These are phyloP conservation scores for Leccinum barrowsii DNA, from an alignment of 768 basidiomycete genomes.

Conservation along the genomic window DNA sequence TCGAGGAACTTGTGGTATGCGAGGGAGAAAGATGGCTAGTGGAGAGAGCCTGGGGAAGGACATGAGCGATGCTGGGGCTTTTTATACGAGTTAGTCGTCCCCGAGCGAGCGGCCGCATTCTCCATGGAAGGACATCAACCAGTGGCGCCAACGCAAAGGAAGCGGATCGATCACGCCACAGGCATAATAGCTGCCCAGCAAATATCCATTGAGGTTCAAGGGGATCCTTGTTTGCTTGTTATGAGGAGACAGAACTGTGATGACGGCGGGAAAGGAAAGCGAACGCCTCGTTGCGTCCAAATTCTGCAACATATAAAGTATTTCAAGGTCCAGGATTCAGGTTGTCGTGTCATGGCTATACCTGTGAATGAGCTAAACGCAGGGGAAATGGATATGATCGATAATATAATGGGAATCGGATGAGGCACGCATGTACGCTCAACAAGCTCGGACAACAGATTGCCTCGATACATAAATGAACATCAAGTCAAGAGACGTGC, in stretches of 20 bases:
- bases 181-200: background rate
- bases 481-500: too few species aligned
- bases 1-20: background rate
- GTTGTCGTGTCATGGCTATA: too few species aligned
- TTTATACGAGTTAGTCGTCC: background rate
- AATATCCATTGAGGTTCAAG: background rate
- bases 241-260: background rate
- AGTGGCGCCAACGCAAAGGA: background rate
- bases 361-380: too few species aligned
- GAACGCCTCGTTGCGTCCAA: background rate
- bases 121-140: background rate
- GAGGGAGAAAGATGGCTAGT: background rate
- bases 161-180: background rate
- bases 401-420: too few species aligned
- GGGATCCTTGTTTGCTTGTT: background rate
- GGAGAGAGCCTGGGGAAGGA: background rate
- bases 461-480: too few species aligned
- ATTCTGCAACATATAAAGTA: background rate
- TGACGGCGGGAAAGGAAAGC: too few species aligned
- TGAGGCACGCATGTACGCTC: too few species aligned
- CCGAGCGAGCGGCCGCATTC: background rate
- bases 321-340: background rate
- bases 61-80: background rate
- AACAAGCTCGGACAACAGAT: too few species aligned
- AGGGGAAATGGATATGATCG: too few species aligned